Conservation (phyloP, 495 filamentous ascomycete genomes). For the Lichina pygmaea region DNA sequence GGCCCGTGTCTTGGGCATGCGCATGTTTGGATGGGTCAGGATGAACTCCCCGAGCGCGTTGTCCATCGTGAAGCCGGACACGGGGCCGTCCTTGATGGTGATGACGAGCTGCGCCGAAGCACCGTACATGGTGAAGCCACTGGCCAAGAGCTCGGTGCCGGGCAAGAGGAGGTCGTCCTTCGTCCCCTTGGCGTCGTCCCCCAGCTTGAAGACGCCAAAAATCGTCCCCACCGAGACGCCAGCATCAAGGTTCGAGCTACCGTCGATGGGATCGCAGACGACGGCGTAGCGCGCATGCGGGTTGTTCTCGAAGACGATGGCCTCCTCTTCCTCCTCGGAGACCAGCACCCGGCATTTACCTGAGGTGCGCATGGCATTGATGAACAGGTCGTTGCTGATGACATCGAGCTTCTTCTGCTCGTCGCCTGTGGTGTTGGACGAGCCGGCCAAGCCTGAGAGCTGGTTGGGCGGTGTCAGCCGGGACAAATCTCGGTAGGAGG, state of each 20-base stretch:
- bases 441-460: conserved; percentile 79
- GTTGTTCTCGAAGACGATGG: conserved; percentile 62
- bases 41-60: conserved; percentile 95
- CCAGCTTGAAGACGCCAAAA: conserved; percentile 79
- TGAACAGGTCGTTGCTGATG: conserved; percentile 93
- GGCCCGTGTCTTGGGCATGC: conserved; percentile 44
- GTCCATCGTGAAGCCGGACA: conserved; percentile 95
- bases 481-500: background rate
- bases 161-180: conserved; percentile 69
- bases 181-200: conserved; percentile 37
- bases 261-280: conserved; percentile 93
- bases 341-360: conserved; percentile 76
- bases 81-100: conserved; percentile 77
- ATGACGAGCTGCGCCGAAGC: conserved; percentile 88
- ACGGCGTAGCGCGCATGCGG: conserved; percentile 74
- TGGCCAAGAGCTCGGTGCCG: conserved; percentile 72
- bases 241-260: conserved; percentile 88
- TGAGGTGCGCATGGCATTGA: conserved; percentile 73
- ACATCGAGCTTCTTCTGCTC: conserved; percentile 99
- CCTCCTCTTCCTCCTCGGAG: conserved; percentile 87
- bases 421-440: conserved; percentile 84
- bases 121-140: conserved; percentile 98
- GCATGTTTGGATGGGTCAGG: conserved; percentile 87
- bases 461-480: conserved; percentile 2
- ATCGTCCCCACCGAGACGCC: conserved; percentile 97